A percentile compares a stretch with the other conserved stretches of the same genome.
These are phyloP conservation scores for Suillus hirtellus DNA, from an alignment of 768 basidiomycete species.

Conservation along the genomic window DNA sequence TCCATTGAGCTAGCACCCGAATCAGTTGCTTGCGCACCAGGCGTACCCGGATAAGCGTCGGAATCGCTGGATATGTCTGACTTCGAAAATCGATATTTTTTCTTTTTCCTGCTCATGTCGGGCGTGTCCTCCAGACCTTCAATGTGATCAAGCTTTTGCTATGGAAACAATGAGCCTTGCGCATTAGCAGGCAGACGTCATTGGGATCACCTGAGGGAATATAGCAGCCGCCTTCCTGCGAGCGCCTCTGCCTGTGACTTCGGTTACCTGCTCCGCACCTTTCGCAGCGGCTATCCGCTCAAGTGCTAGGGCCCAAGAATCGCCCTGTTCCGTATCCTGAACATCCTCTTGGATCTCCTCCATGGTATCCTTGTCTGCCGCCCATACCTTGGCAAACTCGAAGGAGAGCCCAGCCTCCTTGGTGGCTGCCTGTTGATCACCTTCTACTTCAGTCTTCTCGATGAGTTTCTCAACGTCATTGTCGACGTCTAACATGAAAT, in stretches of 20 bases:
- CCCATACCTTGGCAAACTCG: slow-evolving; percentile 92
- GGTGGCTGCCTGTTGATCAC: slow-evolving; percentile 50
- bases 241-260: slow-evolving; percentile 69
- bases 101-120: slow-evolving; percentile 38
- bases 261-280: slow-evolving; percentile 43
- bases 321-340: slow-evolving; percentile 49
- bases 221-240: slow-evolving; percentile 68
- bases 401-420: slow-evolving; percentile 64
- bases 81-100: slow-evolving; percentile 32
- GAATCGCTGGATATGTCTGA: slow-evolving; percentile 39
- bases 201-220: slow-evolving; percentile 35
- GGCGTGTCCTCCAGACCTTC: slow-evolving; percentile 40
- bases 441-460: slow-evolving; percentile 78
- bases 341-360: slow-evolving; percentile 65
- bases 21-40: slow-evolving; percentile 24
- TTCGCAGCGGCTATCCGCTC: slow-evolving; percentile 46
- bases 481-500: slow-evolving; percentile 58
- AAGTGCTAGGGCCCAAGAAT: slow-evolving; percentile 83
- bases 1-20: slow-evolving; percentile 28
- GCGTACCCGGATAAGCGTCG: slow-evolving; percentile 37
- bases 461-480: slow-evolving; percentile 85
- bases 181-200: background rate
- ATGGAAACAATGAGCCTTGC: slow-evolving; percentile 10
- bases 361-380: slow-evolving; percentile 68
- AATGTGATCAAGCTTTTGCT: slow-evolving; percentile 35